A percentile compares a stretch with the other conserved stretches of the same genome.
Conservation (phyloP, 1,284 basidiomycete genomes). For the Boletus holoroseus region DNA sequence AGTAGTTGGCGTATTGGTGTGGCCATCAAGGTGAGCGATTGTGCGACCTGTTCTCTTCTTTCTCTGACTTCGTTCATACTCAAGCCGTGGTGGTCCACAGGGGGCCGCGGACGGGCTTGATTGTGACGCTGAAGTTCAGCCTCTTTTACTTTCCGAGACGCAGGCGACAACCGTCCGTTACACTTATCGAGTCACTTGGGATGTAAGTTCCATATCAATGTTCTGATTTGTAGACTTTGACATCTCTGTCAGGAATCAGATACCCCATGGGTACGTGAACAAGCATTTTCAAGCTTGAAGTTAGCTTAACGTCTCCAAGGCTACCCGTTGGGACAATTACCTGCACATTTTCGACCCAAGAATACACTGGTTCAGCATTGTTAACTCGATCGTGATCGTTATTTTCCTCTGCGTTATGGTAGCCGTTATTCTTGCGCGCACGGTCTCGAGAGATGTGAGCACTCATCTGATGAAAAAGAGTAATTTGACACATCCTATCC, state of each 20-base stretch:
- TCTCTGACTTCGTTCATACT: conserved; percentile 1
- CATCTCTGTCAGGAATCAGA: conserved; percentile 59
- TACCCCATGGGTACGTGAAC: conserved; percentile 67
- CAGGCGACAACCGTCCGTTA: conserved; percentile 71
- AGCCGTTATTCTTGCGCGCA: conserved; percentile 82
- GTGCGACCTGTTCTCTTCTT: not conserved
- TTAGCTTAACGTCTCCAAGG: conserved; percentile 41
- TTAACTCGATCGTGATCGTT: conserved; percentile 90
- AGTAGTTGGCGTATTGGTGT: conserved; percentile 89
- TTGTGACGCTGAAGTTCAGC: conserved; percentile 35
- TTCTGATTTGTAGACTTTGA: conserved; percentile 7
- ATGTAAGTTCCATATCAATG: conserved; percentile 44
- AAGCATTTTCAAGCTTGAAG: not conserved
- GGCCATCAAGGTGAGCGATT: conserved; percentile 66
- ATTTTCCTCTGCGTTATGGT: conserved; percentile 93
- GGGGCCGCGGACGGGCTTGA: conserved; percentile 39
- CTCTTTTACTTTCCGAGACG: conserved; percentile 61
- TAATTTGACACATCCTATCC: conserved; percentile 37
- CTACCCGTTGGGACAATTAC: conserved; percentile 96
- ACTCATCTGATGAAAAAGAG: conserved; percentile 23
- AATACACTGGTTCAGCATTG: conserved; percentile 89
- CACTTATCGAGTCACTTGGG: conserved; percentile 88
- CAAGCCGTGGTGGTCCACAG: conserved; percentile 58
- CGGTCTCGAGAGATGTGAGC: conserved; percentile 83
- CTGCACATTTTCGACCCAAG: conserved; percentile 75